phyloP scores from a whole-genome alignment of 768 basidiomycete species.

The Porphyrellus cyaneotinctus region DNA sequence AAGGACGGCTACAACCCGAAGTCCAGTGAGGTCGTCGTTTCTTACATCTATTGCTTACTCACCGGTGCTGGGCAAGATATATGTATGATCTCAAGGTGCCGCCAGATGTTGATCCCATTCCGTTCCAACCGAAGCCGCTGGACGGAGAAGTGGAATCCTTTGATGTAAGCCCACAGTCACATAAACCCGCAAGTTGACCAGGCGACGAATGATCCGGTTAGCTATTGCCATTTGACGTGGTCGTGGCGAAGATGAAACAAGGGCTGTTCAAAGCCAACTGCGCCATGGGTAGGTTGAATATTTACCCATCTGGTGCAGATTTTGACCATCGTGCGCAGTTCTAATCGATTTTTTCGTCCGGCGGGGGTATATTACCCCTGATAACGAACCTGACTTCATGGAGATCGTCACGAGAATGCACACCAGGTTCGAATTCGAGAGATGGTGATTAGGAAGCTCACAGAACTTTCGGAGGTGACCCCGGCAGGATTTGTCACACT shows the following conservation, averaged over 20 bases:
- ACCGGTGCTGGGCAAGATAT: conserved; percentile 48
- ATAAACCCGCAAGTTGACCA: background rate
- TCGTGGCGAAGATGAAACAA: conserved; percentile 59
- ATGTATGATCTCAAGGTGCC: conserved; percentile 81
- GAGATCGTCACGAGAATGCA: conserved; percentile 77
- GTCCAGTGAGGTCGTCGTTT: conserved; percentile 53
- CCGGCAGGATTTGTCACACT: background rate
- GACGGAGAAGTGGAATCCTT: conserved; percentile 97
- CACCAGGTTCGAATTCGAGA: conserved; percentile 60
- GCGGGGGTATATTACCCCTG: conserved; percentile 79
- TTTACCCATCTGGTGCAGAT: background rate
- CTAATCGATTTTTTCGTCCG: conserved; percentile 88
- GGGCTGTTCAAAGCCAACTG: conserved; percentile 93
- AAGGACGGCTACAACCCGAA: conserved; percentile 78
- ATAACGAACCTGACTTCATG: conserved; percentile 80
- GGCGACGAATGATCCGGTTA: conserved; percentile 26
- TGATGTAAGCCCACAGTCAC: conserved; percentile 47
- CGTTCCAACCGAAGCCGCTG: conserved; percentile 63
- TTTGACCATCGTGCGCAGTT: conserved; percentile 43
- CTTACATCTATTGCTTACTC: background rate
- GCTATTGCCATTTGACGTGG: conserved; percentile 62
- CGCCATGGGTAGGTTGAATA: conserved; percentile 57
- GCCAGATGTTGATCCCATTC: conserved; percentile 37
- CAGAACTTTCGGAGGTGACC: background rate
- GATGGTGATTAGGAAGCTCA: conserved; percentile 34